Conservation (phyloP, 169 alveolate genomes). For the Cryptosporidium meleagridis region DNA sequence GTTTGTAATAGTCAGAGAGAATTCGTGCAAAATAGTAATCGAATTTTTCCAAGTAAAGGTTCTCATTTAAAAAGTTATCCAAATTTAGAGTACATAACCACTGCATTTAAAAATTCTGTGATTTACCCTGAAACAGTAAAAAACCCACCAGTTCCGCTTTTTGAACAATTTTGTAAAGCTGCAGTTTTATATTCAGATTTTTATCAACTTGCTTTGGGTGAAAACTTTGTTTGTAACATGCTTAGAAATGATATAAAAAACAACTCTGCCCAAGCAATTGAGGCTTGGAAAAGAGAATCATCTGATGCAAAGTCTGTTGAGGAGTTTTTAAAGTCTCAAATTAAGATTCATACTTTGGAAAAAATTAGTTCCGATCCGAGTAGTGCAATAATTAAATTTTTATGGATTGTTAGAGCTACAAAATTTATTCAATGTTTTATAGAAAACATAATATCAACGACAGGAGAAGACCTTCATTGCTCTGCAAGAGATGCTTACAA, state of each 20-base stretch:
- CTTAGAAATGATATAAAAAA: slow-evolving; percentile 25
- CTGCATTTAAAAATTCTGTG: background rate
- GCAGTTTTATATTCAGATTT: slow-evolving; percentile 24
- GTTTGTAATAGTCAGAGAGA: background rate
- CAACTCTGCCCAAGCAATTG: slow-evolving; percentile 4
- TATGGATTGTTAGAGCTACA: slow-evolving; percentile 58
- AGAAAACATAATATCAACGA: slow-evolving; percentile 14
- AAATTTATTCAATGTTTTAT: slow-evolving; percentile 35
- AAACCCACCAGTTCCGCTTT: background rate
- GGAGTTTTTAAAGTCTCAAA: slow-evolving; percentile 32
- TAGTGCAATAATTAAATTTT: slow-evolving; percentile 50
- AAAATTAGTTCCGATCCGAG: background rate
- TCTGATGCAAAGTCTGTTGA: slow-evolving; percentile 43
- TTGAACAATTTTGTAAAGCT: slow-evolving; percentile 44
- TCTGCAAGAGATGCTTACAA: slow-evolving; percentile 44
- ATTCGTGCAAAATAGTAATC: background rate
- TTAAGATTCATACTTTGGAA: slow-evolving; percentile 27
- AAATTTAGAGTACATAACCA: background rate
- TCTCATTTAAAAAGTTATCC: background rate
- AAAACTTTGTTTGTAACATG: slow-evolving; percentile 25
- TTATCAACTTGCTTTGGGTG: slow-evolving; percentile 26
- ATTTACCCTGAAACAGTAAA: background rate
- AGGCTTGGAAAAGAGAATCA: slow-evolving; percentile 49
- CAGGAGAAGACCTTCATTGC: slow-evolving; percentile 3
- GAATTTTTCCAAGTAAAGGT: background rate